Evolutionary conservation across 2,329 filamentous ascomycete genomes (phyloP).

Genomic region (Rutstroemia sydowiana): DNA sequence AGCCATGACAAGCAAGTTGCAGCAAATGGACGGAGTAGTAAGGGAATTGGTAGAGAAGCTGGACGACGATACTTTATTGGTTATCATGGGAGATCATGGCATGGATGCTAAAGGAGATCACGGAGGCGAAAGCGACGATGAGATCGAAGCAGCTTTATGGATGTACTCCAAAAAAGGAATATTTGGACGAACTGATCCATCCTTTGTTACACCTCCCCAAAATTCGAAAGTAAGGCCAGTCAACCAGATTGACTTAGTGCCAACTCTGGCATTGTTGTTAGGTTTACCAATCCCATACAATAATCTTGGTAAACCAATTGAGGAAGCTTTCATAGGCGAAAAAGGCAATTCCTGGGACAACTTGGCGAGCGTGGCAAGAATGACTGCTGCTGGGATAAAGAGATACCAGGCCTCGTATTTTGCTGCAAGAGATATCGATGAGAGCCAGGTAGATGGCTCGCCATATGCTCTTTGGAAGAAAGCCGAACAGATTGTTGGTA

Average conservation of each 20-base stretch:
- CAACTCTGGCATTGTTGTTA: constrained; percentile 78
- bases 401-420: constrained; percentile 84
- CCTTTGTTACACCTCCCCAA: constrained; percentile 49
- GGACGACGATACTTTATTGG: constrained; percentile 78
- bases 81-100: constrained; percentile 98
- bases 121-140: constrained; percentile 95
- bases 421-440: constrained; percentile 59
- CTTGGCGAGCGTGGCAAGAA: constrained; percentile 66
- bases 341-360: constrained; percentile 67
- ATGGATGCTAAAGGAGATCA: constrained; percentile 98
- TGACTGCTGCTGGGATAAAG: constrained; percentile 79
- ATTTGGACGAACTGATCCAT: constrained; percentile 69
- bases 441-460: constrained; percentile 46
- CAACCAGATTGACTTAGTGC: constrained; percentile 90
- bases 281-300: constrained; percentile 95
- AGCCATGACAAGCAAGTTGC: constrained; percentile 84
- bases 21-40: constrained; percentile 82
- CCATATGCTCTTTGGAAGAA: constrained; percentile 51
- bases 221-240: constrained; percentile 71
- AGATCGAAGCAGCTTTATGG: constrained; percentile 91
- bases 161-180: constrained; percentile 89
- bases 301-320: constrained; percentile 85
- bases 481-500: constrained; percentile 33
- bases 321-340: constrained; percentile 78
- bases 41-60: constrained; percentile 62